Percentiles rank a stretch among this genome's conserved stretches.
Evolutionary conservation across 2,329 filamentous ascomycete genomes (phyloP).

Genomic region (Xylogone sp.): DNA sequence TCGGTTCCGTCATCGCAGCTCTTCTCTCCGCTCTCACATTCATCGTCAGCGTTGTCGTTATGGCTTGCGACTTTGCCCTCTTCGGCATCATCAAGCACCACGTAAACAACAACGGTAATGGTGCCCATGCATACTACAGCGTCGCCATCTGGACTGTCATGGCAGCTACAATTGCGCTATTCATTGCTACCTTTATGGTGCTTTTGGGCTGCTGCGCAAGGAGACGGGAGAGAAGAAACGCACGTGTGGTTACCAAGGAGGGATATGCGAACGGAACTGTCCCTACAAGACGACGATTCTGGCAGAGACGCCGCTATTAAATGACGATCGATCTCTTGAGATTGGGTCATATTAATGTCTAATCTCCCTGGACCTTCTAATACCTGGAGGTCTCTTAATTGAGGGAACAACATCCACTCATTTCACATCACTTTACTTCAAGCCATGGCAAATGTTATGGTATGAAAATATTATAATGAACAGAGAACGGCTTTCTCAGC

Average conservation of each 20-base stretch:
- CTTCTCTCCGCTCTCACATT: slow-evolving; percentile 47
- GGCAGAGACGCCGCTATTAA: not conserved
- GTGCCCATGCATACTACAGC: slow-evolving; percentile 45
- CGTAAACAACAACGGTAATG: slow-evolving; percentile 42
- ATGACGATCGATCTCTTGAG: too few relatives aligned
- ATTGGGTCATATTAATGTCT: too few relatives aligned
- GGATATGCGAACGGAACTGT: not conserved
- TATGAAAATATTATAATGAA: too few relatives aligned
- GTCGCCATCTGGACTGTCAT: slow-evolving; percentile 57
- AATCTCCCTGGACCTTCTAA: too few relatives aligned
- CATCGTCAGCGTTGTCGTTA: slow-evolving; percentile 42
- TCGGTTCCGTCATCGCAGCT: slow-evolving; percentile 48
- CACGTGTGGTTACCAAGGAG: not conserved
- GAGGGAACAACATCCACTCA: too few relatives aligned
- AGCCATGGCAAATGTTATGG: too few relatives aligned
- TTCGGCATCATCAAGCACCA: slow-evolving; percentile 51
- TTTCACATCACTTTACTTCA: too few relatives aligned
- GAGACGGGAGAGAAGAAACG: slow-evolving; percentile 13
- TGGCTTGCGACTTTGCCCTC: slow-evolving; percentile 54
- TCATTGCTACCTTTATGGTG: slow-evolving; percentile 53
- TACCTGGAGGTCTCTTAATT: too few relatives aligned
- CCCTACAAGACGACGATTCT: not conserved
- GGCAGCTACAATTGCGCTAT: slow-evolving; percentile 48
- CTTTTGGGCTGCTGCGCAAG: slow-evolving; percentile 59
- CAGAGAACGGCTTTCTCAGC: too few relatives aligned